These are phyloP conservation scores for cucumber (Cucumis sativus) DNA, from an alignment of 306 rosid genomes.

Conservation along the genomic window DNA sequence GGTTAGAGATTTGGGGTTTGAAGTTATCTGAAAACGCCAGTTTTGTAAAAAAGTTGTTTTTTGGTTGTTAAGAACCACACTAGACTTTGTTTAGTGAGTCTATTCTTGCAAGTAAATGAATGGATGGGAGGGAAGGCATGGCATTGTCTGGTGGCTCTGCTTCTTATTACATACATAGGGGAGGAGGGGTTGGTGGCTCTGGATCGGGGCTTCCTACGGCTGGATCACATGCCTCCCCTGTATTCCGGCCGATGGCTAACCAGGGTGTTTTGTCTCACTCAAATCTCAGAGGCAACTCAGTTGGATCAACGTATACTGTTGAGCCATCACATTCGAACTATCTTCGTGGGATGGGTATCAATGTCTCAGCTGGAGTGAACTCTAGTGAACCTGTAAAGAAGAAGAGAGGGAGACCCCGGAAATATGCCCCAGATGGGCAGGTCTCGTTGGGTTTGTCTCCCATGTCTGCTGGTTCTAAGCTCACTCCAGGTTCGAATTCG, in stretches of 20 bases:
- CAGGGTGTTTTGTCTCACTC: slow-evolving; percentile 42
- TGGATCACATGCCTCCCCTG: slow-evolving; percentile 46
- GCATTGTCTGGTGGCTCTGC: slow-evolving; percentile 72
- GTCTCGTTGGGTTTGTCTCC: slow-evolving; percentile 74
- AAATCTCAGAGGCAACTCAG: slow-evolving; percentile 34
- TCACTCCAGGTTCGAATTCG: slow-evolving; percentile 35
- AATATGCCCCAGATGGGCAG: slow-evolving; percentile 66
- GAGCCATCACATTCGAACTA: slow-evolving; percentile 40
- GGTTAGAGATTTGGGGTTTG: slow-evolving; percentile 18
- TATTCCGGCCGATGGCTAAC: slow-evolving; percentile 58
- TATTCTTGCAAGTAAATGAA: slow-evolving; percentile 60
- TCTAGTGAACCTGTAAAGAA: slow-evolving; percentile 62
- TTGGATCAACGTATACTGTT: slow-evolving; percentile 43
- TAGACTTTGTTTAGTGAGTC: slow-evolving; percentile 11
- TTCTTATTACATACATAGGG: slow-evolving; percentile 78
- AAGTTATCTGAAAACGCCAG: background rate
- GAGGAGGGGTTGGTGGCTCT: slow-evolving; percentile 59
- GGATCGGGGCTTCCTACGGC: slow-evolving; percentile 37
- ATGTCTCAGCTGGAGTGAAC: slow-evolving; percentile 33
- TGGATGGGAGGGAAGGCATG: slow-evolving; percentile 99
- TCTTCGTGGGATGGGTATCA: slow-evolving; percentile 37
- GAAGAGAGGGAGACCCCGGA: slow-evolving; percentile 96
- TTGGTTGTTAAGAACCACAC: background rate
- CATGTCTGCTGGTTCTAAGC: slow-evolving; percentile 40
- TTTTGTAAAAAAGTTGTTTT: background rate